phyloP scores from a whole-genome alignment of 768 basidiomycete genomes.

The Kwoniella bestiolae region DNA sequence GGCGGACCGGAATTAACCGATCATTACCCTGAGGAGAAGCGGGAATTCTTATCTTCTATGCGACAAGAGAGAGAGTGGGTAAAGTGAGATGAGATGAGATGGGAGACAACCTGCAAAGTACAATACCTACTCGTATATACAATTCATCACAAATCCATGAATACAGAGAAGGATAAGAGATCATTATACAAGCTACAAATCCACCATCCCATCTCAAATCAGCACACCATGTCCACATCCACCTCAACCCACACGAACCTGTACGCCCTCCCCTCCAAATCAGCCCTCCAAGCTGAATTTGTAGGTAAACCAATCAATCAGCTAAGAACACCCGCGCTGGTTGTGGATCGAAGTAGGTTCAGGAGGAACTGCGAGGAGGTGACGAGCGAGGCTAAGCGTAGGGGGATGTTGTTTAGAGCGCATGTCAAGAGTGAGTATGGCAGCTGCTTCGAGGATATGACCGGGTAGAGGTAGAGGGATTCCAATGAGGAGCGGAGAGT shows the following conservation, averaged over 20 bases:
- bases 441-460: too few species aligned
- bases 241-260: slow-evolving; percentile 35
- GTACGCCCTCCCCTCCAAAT: slow-evolving; percentile 36
- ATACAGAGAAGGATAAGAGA: too few species aligned
- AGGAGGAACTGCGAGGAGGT: slow-evolving; percentile 74
- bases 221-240: background rate
- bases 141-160: too few species aligned
- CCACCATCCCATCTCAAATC: background rate
- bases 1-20: background rate
- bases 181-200: too few species aligned
- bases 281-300: slow-evolving; percentile 57
- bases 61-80: background rate
- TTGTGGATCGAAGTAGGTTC: slow-evolving; percentile 76
- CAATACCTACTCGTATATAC: background rate
- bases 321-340: slow-evolving; percentile 75
- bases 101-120: too few species aligned
- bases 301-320: slow-evolving; percentile 64
- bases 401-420: slow-evolving; percentile 74
- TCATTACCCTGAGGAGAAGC: background rate
- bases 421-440: slow-evolving; percentile 70
- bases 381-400: slow-evolving; percentile 68
- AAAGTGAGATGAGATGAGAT: background rate
- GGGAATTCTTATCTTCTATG: background rate
- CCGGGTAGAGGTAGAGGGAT: too few species aligned
- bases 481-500: too few species aligned